Evolutionary conservation across 2,329 filamentous ascomycete genomes (phyloP).

Genomic region (Ciborinia camelliae): DNA sequence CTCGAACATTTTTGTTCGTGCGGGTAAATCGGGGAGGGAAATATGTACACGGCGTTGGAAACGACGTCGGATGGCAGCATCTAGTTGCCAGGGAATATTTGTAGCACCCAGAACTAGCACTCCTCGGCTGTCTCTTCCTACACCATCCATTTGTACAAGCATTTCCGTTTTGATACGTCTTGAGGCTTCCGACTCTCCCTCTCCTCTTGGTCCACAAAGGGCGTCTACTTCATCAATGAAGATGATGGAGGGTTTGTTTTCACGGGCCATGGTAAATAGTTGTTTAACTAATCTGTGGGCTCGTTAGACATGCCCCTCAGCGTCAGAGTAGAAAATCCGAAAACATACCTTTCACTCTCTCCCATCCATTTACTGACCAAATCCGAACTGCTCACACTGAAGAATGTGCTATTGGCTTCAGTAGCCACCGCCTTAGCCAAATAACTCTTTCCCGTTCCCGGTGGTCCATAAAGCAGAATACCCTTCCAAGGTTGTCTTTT

Average conservation of each 20-base stretch:
- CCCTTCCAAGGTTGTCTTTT: constrained; percentile 98
- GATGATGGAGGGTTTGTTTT: constrained; percentile 97
- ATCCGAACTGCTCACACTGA: constrained; percentile 96
- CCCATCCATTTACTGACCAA: constrained; percentile 99
- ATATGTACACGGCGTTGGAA: constrained; percentile 98
- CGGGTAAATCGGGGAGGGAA: constrained; percentile 80
- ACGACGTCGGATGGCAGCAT: constrained; percentile 89
- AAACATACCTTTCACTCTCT: constrained; percentile 83
- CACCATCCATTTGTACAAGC: constrained; percentile 98
- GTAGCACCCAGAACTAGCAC: constrained; percentile 94
- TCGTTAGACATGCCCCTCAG: constrained; percentile 17
- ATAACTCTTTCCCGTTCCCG: constrained; percentile 96
- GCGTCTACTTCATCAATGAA: constrained; percentile 99
- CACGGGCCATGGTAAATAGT: constrained; percentile 94
- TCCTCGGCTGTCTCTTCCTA: constrained; percentile 90
- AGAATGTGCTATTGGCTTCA: constrained; percentile 98
- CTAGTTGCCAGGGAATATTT: constrained; percentile 98
- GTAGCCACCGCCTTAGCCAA: constrained; percentile 96
- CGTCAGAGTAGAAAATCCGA: not conserved
- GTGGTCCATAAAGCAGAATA: constrained; percentile 91
- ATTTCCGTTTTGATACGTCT: constrained; percentile 98
- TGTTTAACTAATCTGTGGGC: constrained; percentile 71
- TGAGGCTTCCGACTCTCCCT: constrained; percentile 97
- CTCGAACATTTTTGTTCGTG: constrained; percentile 79
- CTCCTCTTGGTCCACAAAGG: constrained; percentile 83